Base-by-base conservation (phyloP, 257 asterid species). In the Thymus quinquecostatus region DNA sequence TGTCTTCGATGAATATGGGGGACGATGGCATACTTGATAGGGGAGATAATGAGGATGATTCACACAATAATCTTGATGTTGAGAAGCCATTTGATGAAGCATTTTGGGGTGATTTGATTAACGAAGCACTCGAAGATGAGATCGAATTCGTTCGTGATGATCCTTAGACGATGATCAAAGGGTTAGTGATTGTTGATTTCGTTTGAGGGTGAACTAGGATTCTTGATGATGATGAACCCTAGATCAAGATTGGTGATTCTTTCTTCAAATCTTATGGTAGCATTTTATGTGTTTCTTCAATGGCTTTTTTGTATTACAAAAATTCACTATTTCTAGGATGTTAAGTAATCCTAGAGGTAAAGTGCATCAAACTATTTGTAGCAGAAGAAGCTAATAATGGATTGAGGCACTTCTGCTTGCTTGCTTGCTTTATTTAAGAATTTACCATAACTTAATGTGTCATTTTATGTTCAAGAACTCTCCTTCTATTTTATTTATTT, bases 41-140 rank as follows among this genome's bases (percentile, higher is more conserved):
- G 21, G 21, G 21, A 57, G 63, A 10, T 10, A 5, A 57, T 12
- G 63, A 57, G 36, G 60, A 55, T 55, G 6, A 55, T 55, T 7
- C 9, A 1, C 67, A 58, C 28, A 62, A 75, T 44, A 27, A 14
- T 54, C 28, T 29, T 53, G 50, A 45, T 30, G 56, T 1, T 28
- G 61, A 75, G 10, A 74, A 69, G 66, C 72, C 85, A 75, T 78
- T 72, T 63, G 90, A 83, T 61, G 88, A 77, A 6, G 85, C 78
- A 1, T 81, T 84, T 54, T 84, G 88, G 91, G 89, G 84, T 29
- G 88, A 86, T 54, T 76, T 84, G 70, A 63, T 86, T 5, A 76
- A 75, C 27, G 75, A 80, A 50, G 86, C 77, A 27, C 55, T 78
- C 21, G 66, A 47, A 48, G 66, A 73, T 56, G 76, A 68, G n/a